These are phyloP conservation scores for Lactarius hengduanensis DNA, from an alignment of 768 basidiomycete species.

Conservation along the genomic window DNA sequence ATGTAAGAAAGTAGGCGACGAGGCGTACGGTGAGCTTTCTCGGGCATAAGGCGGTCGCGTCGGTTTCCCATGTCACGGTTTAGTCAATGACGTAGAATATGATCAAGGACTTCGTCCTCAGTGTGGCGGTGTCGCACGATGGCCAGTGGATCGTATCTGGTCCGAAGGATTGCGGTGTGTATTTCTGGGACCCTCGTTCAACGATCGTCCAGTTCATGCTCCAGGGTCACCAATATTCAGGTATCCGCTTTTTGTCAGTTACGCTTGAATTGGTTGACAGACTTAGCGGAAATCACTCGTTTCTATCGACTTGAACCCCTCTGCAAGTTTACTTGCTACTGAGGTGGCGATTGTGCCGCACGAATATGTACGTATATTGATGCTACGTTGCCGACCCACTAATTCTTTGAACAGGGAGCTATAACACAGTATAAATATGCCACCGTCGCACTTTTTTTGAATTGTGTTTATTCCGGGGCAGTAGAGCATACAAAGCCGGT, in stretches of 20 bases:
- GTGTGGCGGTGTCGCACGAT: conserved; percentile 82
- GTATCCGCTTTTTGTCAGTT: conserved; percentile 33
- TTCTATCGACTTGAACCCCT: conserved; percentile 64
- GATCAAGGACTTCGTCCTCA: conserved; percentile 64
- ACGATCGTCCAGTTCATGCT: conserved; percentile 90
- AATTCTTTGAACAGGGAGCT: conserved; percentile 27
- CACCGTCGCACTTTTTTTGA: background rate
- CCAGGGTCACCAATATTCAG: conserved; percentile 73
- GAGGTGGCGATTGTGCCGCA: conserved; percentile 69
- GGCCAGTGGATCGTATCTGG: conserved; percentile 95
- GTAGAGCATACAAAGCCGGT: no score
- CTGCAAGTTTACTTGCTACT: conserved; percentile 60
- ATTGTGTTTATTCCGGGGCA: no score
- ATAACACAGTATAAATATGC: conserved; percentile 25
- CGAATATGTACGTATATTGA: conserved; percentile 54
- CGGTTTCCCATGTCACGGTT: conserved; percentile 4
- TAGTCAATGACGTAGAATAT: conserved; percentile 12
- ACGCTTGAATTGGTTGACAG: conserved; percentile 5
- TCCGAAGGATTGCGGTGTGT: conserved; percentile 92
- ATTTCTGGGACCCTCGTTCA: conserved; percentile 83
- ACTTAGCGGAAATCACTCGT: conserved; percentile 46
- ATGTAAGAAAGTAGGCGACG: conserved; percentile 45
- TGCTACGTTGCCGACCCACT: background rate
- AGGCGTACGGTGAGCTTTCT: conserved; percentile 81
- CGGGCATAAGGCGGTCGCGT: conserved; percentile 69